phyloP scores from a whole-genome alignment of 176 grass and related monocot genomes.

The Oropetium thomaeum region DNA sequence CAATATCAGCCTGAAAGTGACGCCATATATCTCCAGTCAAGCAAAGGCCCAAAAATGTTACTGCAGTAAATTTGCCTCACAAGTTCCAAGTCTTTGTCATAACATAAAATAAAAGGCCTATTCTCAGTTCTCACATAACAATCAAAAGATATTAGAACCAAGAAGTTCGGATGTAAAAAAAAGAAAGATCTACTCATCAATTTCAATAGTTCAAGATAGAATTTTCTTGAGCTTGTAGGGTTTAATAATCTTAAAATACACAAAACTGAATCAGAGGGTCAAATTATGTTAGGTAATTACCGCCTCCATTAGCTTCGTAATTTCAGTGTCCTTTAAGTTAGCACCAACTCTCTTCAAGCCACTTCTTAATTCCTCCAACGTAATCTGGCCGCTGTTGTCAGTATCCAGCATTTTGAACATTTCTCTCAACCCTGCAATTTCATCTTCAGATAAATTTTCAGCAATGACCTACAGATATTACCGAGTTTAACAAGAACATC shows the following conservation, averaged over 20 bases:
- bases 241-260: slow-evolving; percentile 16
- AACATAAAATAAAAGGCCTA: slow-evolving; percentile 7
- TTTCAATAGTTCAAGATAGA: slow-evolving; percentile 18
- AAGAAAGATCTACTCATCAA: background rate
- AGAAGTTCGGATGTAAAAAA: background rate
- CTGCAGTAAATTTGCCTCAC: background rate
- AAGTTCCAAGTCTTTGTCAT: slow-evolving; percentile 6
- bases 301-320: slow-evolving; percentile 79
- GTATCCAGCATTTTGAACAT: slow-evolving; percentile 98
- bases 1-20: slow-evolving; percentile 83
- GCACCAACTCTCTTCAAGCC: slow-evolving; percentile 83
- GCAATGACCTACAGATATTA: slow-evolving; percentile 73
- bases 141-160: slow-evolving; percentile 6
- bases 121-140: background rate
- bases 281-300: slow-evolving; percentile 54
- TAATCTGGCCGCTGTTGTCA: slow-evolving; percentile 95
- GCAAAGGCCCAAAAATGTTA: slow-evolving; percentile 18
- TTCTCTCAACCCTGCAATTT: slow-evolving; percentile 91
- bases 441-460: slow-evolving; percentile 86
- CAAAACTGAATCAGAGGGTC: background rate
- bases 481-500: slow-evolving; percentile 25
- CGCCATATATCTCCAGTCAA: slow-evolving; percentile 34
- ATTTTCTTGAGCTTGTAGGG: slow-evolving; percentile 3
- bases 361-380: slow-evolving; percentile 79
- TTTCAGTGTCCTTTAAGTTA: slow-evolving; percentile 88